phyloP scores from a whole-genome alignment of 139 green algal genomes.

The Trebouxia sp. region DNA sequence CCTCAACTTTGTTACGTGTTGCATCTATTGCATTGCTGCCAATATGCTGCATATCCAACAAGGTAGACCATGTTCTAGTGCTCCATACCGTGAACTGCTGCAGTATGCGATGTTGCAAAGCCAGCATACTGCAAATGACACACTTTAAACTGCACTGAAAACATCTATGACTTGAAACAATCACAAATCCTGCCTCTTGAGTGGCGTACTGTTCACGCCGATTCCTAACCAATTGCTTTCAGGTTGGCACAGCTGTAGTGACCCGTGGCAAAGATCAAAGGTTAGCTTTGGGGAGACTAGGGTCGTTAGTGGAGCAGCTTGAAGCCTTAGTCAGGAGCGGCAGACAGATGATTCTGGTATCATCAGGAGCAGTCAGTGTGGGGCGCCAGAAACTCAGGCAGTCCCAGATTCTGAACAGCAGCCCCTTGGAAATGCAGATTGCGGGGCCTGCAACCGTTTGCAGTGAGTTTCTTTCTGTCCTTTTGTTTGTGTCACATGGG shows the following conservation, averaged over 20 bases:
- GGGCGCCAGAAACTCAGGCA: slow-evolving; percentile 64
- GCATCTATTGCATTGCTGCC: no score
- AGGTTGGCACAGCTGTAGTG: slow-evolving; percentile 60
- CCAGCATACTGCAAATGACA: no score
- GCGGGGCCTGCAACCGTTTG: slow-evolving; percentile 3
- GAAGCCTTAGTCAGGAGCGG: slow-evolving; percentile 49
- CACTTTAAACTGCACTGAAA: no score
- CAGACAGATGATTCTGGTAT: slow-evolving; percentile 60
- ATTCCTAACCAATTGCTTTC: background rate
- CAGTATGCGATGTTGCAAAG: no score
- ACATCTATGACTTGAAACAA: no score
- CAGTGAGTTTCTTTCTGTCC: background rate
- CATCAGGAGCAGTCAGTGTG: slow-evolving; percentile 54
- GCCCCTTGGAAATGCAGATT: slow-evolving; percentile 50
- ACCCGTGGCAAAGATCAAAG: slow-evolving; percentile 44
- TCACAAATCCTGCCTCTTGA: no score
- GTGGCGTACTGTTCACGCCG: background rate
- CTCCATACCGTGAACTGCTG: no score
- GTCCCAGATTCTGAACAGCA: slow-evolving; percentile 55
- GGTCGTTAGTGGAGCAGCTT: slow-evolving; percentile 56
- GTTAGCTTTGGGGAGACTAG: slow-evolving; percentile 50
- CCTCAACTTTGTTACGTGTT: background rate
- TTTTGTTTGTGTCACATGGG: no score
- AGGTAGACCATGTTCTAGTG: no score
- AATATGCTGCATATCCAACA: no score